Conservation (phyloP, 2,329 filamentous ascomycete species). For the Plectosphaerella plurivora region DNA sequence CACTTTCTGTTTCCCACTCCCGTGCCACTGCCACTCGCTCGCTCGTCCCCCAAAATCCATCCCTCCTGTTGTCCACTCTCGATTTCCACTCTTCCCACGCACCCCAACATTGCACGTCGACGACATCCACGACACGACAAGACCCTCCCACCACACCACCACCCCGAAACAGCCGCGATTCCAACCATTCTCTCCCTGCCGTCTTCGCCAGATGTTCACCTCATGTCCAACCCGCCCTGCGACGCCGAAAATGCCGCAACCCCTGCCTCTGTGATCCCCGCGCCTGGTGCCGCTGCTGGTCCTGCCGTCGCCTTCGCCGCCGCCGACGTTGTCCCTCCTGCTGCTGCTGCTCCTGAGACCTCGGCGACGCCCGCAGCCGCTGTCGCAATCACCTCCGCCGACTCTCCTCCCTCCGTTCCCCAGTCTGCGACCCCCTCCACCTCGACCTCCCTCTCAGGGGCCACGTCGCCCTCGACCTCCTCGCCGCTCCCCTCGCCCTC, state of each 20-base stretch:
- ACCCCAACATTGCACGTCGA: background rate
- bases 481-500: background rate
- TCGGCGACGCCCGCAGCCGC: conserved; percentile 42
- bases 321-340: conserved; percentile 2
- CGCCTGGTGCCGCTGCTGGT: conserved; percentile 6
- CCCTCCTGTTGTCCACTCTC: conserved; percentile 8
- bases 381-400: conserved; percentile 13
- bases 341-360: conserved; percentile 16
- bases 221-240: conserved; percentile 51
- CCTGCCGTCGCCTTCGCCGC: conserved; percentile 8
- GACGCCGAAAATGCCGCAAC: conserved; percentile 52
- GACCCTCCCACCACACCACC: conserved; percentile 8
- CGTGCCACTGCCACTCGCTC: no score
- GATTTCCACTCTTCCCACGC: conserved; percentile 6
- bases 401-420: conserved; percentile 9
- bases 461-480: background rate
- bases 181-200: conserved; percentile 21
- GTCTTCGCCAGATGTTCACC: conserved; percentile 47
- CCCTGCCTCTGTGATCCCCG: conserved; percentile 37
- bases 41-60: conserved; percentile 1
- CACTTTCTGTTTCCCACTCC: conserved; percentile 5
- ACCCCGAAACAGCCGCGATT: conserved; percentile 3
- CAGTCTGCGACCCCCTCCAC: conserved; percentile 1
- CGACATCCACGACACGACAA: conserved; percentile 1
- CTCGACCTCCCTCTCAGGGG: background rate